These are phyloP conservation scores for Angophora floribunda DNA, from an alignment of 345 rosid species.

Conservation along the genomic window DNA sequence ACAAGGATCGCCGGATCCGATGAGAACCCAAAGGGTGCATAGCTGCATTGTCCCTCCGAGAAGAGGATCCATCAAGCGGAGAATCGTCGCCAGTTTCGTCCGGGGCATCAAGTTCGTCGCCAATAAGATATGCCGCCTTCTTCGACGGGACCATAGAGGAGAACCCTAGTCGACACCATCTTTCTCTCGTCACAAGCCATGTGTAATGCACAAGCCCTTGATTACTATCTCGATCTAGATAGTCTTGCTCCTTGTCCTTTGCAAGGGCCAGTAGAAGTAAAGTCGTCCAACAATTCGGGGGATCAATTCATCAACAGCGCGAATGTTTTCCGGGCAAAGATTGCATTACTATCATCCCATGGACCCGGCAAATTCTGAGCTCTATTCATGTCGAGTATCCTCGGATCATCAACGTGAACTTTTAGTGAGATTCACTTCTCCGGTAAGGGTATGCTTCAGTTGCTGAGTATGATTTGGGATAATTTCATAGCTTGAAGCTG, in stretches of 20 bases:
- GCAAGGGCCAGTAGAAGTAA: not conserved
- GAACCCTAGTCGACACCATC: not conserved
- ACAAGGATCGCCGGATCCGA: not conserved
- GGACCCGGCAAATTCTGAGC: not conserved
- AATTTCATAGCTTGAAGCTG: not conserved
- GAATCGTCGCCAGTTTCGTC: not conserved
- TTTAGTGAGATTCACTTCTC: not conserved
- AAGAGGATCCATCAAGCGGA: not conserved
- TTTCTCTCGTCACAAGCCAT: not conserved
- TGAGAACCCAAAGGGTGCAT: not conserved
- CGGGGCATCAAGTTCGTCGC: not conserved
- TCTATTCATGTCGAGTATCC: not conserved
- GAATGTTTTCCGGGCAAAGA: rapidly evolving
- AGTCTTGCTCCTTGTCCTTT: not conserved
- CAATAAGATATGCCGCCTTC: not conserved
- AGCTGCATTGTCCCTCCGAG: not conserved
- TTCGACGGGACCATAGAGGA: not conserved
- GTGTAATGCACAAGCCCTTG: not conserved
- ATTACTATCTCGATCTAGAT: no score
- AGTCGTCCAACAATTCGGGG: not conserved
- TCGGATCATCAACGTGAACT: not conserved
- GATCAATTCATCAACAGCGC: not conserved
- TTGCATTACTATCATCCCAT: not conserved
- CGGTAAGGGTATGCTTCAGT: rapidly evolving
- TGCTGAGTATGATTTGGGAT: not conserved